These are phyloP conservation scores for Endoconidiophora laricicola DNA, from an alignment of 2,329 filamentous ascomycete genomes.

Conservation along the genomic window DNA sequence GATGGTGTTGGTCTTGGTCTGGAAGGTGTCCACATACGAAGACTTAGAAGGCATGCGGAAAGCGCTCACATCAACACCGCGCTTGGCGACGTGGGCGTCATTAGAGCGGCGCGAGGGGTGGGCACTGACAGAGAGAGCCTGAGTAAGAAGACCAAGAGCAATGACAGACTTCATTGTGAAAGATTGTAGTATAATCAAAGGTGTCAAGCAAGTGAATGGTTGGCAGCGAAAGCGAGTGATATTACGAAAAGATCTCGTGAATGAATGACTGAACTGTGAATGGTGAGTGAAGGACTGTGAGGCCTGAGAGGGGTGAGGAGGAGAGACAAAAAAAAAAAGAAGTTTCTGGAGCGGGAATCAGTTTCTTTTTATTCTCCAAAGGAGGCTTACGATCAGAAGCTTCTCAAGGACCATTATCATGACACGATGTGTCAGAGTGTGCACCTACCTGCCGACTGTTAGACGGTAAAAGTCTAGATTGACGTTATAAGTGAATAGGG, in stretches of 20 bases:
- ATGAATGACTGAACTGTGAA: background rate
- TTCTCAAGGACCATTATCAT: too few species aligned
- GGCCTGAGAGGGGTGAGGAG: constrained; percentile 10
- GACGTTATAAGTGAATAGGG: too few species aligned
- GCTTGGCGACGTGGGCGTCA: constrained; percentile 15
- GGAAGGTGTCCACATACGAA: constrained; percentile 19
- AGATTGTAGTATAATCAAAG: background rate
- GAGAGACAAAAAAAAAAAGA: constrained; percentile 1
- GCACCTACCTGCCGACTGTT: too few species aligned
- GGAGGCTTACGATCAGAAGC: too few species aligned
- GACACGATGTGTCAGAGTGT: too few species aligned
- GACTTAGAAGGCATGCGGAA: constrained; percentile 20
- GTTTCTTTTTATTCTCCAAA: too few species aligned
- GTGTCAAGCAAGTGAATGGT: background rate
- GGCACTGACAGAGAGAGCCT: constrained; percentile 19
- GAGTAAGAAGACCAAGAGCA: constrained; percentile 21
- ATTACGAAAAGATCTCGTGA: background rate
- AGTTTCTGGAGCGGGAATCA: too few species aligned
- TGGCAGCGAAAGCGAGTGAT: background rate
- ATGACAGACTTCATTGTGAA: constrained; percentile 20
- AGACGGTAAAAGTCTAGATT: too few species aligned
- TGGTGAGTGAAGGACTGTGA: background rate
- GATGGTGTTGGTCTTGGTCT: constrained; percentile 14
- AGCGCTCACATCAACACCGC: constrained; percentile 20
- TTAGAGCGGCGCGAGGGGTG: constrained; percentile 18